Evolutionary conservation across 2,329 filamentous ascomycete genomes (phyloP), one percentile per base, ranked within the genome.

Genomic region (Fusarium mexicanum): DNA sequence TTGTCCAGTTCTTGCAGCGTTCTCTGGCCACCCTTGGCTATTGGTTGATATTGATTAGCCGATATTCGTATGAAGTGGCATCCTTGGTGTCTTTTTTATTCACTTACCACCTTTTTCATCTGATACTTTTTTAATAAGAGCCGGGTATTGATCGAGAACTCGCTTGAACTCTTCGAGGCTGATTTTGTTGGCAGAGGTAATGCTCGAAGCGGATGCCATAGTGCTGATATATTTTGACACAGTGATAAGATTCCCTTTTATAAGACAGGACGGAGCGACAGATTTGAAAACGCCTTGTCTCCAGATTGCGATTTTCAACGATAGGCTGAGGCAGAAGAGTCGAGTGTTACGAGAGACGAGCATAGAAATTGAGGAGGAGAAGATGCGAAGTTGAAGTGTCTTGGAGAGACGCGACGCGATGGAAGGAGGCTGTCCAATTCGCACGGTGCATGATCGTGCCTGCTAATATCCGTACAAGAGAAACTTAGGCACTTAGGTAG

Each of bases 1-100:
- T 84, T 73, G 70, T 94, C 92, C 26, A 94, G 85, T 55, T 89
- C 85, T 35, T 83, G 77, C 11, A 93, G 84, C 4, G 86, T 84
- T 77, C 84, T 85, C 69, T 88, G 86, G 38, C 86, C 86, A 7
- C 80, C 68, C 73, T 89, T 89, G 71, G 80, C 86, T 88, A 71
- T 20, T 64, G 10, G 22, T 48, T 16, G 44, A 35, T 33, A 11
- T 20, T 9, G 35, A 41, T 78, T 62, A 76, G 55, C 35, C 47
- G 17, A 38, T 13, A 24, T 35, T 61, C 33, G 10, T 22, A 40
- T 31, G 29, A 31, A 37, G 22, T 33, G 43, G 14, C 53, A 61
- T 26, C 43, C 44, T 41, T 35, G 44, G 48, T 50, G 65, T 37
- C 24, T 59, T 22, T 44, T 48, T 43, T 62, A 40, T 50, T 54